Base-by-base conservation (phyloP, 2,329 filamentous ascomycete genomes). In the Sarocladium oryzae region DNA sequence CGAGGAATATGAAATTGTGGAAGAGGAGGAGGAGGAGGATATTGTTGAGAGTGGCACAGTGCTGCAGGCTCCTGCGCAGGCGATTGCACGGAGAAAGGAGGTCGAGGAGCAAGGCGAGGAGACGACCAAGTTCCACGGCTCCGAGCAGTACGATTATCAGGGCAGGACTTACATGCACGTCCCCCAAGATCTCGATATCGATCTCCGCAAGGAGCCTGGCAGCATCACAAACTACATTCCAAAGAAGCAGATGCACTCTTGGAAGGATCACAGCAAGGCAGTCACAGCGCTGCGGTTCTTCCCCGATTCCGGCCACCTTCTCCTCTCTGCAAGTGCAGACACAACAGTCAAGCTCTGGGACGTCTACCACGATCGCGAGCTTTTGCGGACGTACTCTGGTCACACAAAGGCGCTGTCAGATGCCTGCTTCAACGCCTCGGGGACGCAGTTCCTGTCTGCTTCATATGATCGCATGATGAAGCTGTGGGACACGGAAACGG, bases 91-190 rank as follows among this genome's bases (percentile, higher is more conserved):
- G 55, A 68, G 82, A 57, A 79, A 81, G 64, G 73, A 81, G 63
- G 75, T 76, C 8, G 80, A 84, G 63, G 75, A 76, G 56, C 57
- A 76, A 60, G 83, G 83, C 53, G 80, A 80, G 23, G 93, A 99
- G 72, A 93, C 86, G 50, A 90, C 86, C 38, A 85, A 84, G 40
- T 99, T 97, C 70, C 87, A 96, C 62, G 93, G 91, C 55, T 78
- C 79, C 36, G 77, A 88, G 63, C 76, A 93, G 69, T 86, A 84
- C 73, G 93, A 99, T 67, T 99, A 99, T 72, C 88, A 95, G 66
- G 93, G 93, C 45, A 79, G 93, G 57, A 95, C 92, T 30, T 99
- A 96, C 66, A 96, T 99, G 92, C 93, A 99, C 69, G 78, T 97
- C 41, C 93, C 93, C 3, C 90, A 89, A 66, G 91, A 96, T 65